Conservation (phyloP, 2,329 filamentous ascomycete genomes). For the Trichoderma sp. region DNA sequence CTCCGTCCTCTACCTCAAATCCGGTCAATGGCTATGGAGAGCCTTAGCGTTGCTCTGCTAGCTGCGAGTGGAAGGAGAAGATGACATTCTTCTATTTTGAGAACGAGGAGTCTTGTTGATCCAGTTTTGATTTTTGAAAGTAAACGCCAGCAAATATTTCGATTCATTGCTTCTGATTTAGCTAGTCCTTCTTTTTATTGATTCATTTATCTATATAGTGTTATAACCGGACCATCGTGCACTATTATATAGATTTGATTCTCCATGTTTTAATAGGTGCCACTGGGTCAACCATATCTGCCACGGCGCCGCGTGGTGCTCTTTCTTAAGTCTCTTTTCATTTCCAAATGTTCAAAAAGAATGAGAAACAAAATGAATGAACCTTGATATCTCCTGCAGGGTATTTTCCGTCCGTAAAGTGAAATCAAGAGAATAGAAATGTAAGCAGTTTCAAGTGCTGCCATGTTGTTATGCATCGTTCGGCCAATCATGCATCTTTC, state of each 20-base stretch:
- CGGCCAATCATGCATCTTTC: constrained; percentile 34
- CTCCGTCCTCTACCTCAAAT: background rate
- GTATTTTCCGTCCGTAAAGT: background rate
- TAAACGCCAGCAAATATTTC: background rate
- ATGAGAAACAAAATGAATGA: background rate
- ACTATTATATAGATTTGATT: background rate
- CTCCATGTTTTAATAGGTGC: background rate
- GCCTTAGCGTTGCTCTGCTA: constrained; percentile 1
- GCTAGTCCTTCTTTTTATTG: background rate
- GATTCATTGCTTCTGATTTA: background rate
- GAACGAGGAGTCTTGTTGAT: background rate
- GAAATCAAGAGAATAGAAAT: background rate
- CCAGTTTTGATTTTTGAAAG: background rate
- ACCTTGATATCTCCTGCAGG: background rate
- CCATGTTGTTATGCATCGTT: background rate
- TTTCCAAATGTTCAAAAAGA: background rate
- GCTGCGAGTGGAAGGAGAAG: constrained; percentile 5
- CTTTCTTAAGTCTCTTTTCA: background rate
- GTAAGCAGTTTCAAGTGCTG: background rate
- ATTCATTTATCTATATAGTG: background rate
- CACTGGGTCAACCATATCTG: background rate
- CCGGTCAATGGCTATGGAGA: background rate
- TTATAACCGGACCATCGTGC: background rate
- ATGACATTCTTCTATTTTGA: background rate
- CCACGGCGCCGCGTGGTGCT: background rate